These are phyloP conservation scores for Exophiala viscosa DNA, from an alignment of 2,329 filamentous ascomycete species.

Conservation along the genomic window DNA sequence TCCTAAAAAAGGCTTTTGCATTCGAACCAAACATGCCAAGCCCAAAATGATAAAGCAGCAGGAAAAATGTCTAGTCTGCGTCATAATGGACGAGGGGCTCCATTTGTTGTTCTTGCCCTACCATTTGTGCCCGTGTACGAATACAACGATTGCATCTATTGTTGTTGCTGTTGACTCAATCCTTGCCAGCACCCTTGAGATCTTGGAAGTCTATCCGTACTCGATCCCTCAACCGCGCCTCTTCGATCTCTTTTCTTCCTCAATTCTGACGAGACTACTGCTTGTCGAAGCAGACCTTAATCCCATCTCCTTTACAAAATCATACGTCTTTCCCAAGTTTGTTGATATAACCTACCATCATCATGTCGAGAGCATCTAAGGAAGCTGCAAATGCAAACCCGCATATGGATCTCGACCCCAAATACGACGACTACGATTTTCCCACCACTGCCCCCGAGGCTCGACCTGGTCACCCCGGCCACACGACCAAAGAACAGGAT, in stretches of 20 bases:
- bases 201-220: background rate
- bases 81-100: background rate
- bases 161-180: background rate
- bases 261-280: background rate
- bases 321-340: background rate
- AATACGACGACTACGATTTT: conserved; percentile 96
- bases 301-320: background rate
- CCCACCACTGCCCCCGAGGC: conserved; percentile 70
- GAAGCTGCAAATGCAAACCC: conserved; percentile 30
- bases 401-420: conserved; percentile 64
- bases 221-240: background rate
- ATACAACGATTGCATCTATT: background rate
- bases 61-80: background rate
- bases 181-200: background rate
- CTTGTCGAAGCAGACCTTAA: background rate
- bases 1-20: too few species aligned
- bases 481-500: conserved; percentile 82
- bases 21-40: too few species aligned
- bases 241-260: background rate
- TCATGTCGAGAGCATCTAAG: conserved; percentile 23
- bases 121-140: background rate
- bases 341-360: background rate
- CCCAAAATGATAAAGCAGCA: too few species aligned
- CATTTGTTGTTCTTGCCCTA: conserved; percentile 1
- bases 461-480: conserved; percentile 77